Base-by-base conservation (phyloP, 83 land plant genomes). In the Diphasiastrum complanatum region DNA sequence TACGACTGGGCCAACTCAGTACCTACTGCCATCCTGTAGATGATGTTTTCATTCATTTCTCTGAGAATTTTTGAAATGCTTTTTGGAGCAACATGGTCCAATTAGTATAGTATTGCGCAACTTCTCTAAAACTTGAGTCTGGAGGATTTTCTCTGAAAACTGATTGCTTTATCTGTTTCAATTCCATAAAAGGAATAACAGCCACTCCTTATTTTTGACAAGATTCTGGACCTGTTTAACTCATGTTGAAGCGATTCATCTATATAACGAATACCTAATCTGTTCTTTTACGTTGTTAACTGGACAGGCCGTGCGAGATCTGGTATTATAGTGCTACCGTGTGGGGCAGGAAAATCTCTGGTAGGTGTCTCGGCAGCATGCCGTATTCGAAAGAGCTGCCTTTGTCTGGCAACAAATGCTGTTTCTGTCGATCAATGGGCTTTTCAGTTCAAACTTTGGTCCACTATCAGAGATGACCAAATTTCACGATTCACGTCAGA, bases 361-460 rank as follows among this genome's bases (percentile, higher is more conserved):
- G 98, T 93, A 38, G 96, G 98, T 45, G 98, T 93, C 45, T 93
- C 98, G 48, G 96, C 98, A 38, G 98, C 98, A 18, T 71, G 81
- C 61, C 75, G 96, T 3, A 81, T 93, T 45, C 67, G 77, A 46
- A 93, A 93, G 61, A 85, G 91, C 51, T 86, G 91, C 45, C 89
- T 93, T 54, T 93, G 96, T 59, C 79, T 93, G 36, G 98, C 98
- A 3, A 89, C 98, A 33, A 93, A 93, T 83, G 98, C 96, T 45
- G 98, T 93, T 32, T 93, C 96, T 20, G 98, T 89, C 5, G 98
- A 93, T 73, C 98, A 93, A 50, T 93, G 96, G 96, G 98, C 98
- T 36, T 93, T 89, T 47, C 98, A 93, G 65, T 93, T 93, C 67
- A 93, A 85, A 70, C 59, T 93, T n/a, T 93, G 98, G 96, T 83